Base-by-base conservation (phyloP, 257 asterid genomes). In the Vinca minor region DNA sequence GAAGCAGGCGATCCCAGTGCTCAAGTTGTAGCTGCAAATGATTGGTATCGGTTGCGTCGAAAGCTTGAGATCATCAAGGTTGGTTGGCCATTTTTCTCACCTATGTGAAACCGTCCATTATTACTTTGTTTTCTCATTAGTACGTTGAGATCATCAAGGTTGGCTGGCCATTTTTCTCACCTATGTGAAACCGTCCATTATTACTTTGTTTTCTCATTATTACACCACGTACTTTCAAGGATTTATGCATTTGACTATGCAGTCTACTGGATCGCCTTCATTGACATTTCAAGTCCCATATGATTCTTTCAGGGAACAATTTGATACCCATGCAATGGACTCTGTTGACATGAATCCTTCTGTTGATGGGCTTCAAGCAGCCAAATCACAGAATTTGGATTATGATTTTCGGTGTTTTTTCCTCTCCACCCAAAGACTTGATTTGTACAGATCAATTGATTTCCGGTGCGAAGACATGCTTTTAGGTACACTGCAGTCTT, bases 391-490 rank as follows among this genome's bases (percentile, higher is more conserved):
- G 66, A 81, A 79, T 73, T 78, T 89, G 85, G 96, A 87, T 71
- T 93, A 89, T 78, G 95, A 89, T 38, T 93, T 93, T 73, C 70
- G 73, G 67, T 89, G 96, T 81, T 81, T 85, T 81, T 93, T 93
- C 83, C 98, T 93, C 62, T 77, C 97, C 45, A 77, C 89, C 69
- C 85, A 78, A 63, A 83, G 98, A 77, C 63, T 83, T 72, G 96
- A 89, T 69, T 88, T 93, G 67, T 93, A 93, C 68, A 74, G 95
- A 77, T 77, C 98, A 74, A 84, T 93, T 70, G 96, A 93, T 77
- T 75, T 80, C 77, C 95, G 98, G 39, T 93, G 98, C 70, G 97
- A 93, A 77, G 88, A 89, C 74, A 93, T 93, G 98, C 87, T 87
- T 71, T 70, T 79, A 85, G 97, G 98, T 89, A 77, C 64, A 39